Percentiles rank a stretch among this genome's conserved stretches.
phyloP scores from a whole-genome alignment of 352 stramenopile species.

The Phytophthora boehmeriae region DNA sequence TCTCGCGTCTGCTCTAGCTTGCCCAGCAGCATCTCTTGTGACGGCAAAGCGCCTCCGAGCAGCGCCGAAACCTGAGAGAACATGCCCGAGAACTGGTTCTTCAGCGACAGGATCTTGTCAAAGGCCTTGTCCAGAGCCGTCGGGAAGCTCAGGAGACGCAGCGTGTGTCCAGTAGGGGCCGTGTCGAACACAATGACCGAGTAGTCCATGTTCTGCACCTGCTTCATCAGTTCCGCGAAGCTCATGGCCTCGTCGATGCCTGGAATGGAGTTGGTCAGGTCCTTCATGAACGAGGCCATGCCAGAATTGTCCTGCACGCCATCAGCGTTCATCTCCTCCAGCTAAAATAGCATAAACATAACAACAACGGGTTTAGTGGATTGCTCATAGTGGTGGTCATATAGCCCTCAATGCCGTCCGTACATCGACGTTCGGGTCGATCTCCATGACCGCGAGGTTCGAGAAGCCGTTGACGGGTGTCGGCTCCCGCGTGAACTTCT shows the following conservation, averaged over 20 bases:
- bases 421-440: slow-evolving; percentile 93
- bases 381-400: background rate
- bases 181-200: slow-evolving; percentile 99
- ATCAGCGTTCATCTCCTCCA: slow-evolving; percentile 85
- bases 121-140: slow-evolving; percentile 99
- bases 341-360: slow-evolving; percentile 32
- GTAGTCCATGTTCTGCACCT: slow-evolving; percentile 98
- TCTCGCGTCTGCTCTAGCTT: slow-evolving; percentile 96
- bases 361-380: slow-evolving; percentile 7
- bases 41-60: slow-evolving; percentile 73
- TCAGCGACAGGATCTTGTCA: slow-evolving; percentile 98
- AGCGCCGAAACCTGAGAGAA: slow-evolving; percentile 86
- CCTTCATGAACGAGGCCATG: slow-evolving; percentile 95
- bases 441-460: slow-evolving; percentile 99
- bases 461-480: slow-evolving; percentile 97
- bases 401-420: slow-evolving; percentile 12
- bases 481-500: slow-evolving; percentile 99
- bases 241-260: slow-evolving; percentile 99
- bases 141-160: slow-evolving; percentile 97
- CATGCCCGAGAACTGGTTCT: slow-evolving; percentile 91
- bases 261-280: slow-evolving; percentile 97
- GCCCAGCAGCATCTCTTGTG: slow-evolving; percentile 95
- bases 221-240: slow-evolving; percentile 99
- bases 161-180: slow-evolving; percentile 97
- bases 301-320: slow-evolving; percentile 87